Evolutionary conservation across 441 rosid genomes (phyloP).

Genomic region (Corymbia citriodora): DNA sequence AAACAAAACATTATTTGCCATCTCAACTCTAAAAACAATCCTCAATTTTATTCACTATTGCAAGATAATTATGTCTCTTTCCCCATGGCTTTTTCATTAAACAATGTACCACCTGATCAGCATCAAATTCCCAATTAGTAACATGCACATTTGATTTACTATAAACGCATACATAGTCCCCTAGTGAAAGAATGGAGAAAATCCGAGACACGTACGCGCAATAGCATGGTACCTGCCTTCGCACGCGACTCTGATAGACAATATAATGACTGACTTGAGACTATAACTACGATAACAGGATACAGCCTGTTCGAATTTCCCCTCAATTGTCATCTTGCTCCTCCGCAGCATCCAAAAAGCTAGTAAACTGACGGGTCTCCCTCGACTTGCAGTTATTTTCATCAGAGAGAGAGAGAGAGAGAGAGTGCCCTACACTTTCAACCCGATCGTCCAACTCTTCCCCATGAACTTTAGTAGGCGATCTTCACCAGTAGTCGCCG

Average conservation of each 20-base stretch:
- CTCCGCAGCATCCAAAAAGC: neutral
- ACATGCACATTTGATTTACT: neutral
- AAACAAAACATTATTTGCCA: neutral
- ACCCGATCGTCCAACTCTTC: neutral
- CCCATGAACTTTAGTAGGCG: neutral
- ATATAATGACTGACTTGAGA: neutral
- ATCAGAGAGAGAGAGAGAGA: neutral
- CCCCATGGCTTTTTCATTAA: neutral
- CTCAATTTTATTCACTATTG: neutral
- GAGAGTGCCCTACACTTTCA: neutral
- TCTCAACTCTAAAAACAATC: neutral
- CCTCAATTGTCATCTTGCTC: neutral
- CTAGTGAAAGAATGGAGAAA: neutral
- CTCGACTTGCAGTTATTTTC: neutral
- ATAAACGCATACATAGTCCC: neutral
- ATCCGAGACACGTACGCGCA: neutral
- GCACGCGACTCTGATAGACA: neutral
- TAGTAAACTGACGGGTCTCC: neutral
- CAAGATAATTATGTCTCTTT: neutral
- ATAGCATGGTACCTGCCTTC: neutral
- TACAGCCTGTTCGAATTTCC: neutral
- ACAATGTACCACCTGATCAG: neutral
- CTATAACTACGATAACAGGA: neutral
- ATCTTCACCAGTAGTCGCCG: slow-evolving; percentile 69
- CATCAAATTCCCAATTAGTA: neutral